phyloP scores from a whole-genome alignment of 225 moss, liverwort and hornwort species.

The Antitrichia curtipendula region DNA sequence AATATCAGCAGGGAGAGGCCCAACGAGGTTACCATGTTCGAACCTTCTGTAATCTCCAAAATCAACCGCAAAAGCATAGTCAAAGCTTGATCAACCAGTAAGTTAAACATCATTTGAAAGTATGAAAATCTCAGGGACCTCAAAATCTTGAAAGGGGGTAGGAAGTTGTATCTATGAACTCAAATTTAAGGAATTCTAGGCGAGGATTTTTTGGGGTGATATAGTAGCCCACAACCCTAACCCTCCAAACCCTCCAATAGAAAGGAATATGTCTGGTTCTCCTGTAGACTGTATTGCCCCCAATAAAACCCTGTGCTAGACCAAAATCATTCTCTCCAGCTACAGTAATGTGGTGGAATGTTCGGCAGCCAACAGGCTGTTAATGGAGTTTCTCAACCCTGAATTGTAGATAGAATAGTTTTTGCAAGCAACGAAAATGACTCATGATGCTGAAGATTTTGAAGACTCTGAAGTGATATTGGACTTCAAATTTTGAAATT shows the following conservation, averaged over 20 bases:
- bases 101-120: background rate
- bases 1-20: slow-evolving; percentile 10
- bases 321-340: background rate
- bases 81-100: background rate
- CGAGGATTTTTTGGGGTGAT: too few species aligned
- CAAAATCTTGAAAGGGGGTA: background rate
- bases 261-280: background rate
- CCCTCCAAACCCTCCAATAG: background rate
- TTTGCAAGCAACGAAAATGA: background rate
- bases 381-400: background rate
- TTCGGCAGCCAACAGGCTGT: background rate
- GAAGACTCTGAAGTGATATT: background rate
- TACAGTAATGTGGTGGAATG: background rate
- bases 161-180: background rate
- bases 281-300: background rate
- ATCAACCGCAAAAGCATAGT: background rate
- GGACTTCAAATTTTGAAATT: too few species aligned
- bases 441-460: background rate
- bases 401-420: background rate
- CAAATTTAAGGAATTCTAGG: background rate
- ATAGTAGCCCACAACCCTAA: background rate
- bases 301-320: background rate
- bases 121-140: background rate
- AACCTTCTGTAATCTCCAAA: background rate
- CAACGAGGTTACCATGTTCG: background rate